Percentiles rank a stretch among this genome's conserved stretches.
Conservation (phyloP, 1,284 basidiomycete genomes). For the Butyriboletus appendiculatus region DNA sequence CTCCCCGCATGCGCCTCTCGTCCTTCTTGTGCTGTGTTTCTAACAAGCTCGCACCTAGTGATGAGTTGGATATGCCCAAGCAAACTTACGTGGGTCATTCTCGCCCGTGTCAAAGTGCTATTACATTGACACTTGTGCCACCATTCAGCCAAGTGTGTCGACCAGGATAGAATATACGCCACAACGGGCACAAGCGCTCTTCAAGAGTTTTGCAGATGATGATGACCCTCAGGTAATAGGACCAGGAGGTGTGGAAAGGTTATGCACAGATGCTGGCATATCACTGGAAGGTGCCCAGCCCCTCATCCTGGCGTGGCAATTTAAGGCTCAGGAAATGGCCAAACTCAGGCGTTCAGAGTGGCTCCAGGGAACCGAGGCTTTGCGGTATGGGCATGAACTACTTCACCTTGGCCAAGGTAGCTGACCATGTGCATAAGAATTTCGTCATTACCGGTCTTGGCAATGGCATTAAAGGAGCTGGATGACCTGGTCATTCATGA, state of each 20-base stretch:
- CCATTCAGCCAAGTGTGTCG: constrained; percentile 9
- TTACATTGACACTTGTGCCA: not conserved
- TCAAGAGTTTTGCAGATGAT: constrained; percentile 60
- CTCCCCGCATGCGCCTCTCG: constrained; percentile 48
- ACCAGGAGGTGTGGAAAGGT: constrained; percentile 63
- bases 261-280: constrained; percentile 66
- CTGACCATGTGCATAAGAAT: constrained; percentile 44
- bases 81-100: constrained; percentile 22
- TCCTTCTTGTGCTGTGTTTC: constrained; percentile 55
- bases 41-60: constrained; percentile 49
- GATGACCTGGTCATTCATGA: constrained; percentile 59
- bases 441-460: constrained; percentile 53
- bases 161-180: constrained; percentile 50
- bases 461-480: constrained; percentile 56
- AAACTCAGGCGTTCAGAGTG: constrained; percentile 68
- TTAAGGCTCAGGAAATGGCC: constrained; percentile 66
- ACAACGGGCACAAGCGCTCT: constrained; percentile 54
- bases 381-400: constrained; percentile 49
- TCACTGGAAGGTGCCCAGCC: constrained; percentile 70
- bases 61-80: constrained; percentile 38
- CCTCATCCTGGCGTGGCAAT: constrained; percentile 71
- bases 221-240: constrained; percentile 61
- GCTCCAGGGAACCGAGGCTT: constrained; percentile 53
- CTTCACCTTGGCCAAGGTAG: not conserved
- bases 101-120: not conserved